Conservation (phyloP, 805 yeast species). For the Maudiozyma pseudohumilis region DNA sequence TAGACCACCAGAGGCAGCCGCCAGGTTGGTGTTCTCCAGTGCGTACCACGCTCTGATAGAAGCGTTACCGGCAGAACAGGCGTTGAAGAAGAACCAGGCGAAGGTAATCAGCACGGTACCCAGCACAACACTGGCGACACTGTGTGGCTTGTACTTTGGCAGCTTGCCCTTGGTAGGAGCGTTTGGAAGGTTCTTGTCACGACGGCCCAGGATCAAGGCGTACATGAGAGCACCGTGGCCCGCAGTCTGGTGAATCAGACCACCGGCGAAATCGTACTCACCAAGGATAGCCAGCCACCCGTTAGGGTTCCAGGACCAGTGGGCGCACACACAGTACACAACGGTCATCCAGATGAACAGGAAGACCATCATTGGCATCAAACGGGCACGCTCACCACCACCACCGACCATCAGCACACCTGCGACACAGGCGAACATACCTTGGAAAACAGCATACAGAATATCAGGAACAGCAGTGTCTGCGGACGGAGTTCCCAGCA, state of each 20-base stretch:
- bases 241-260: slow-evolving; percentile 92
- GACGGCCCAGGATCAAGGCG: slow-evolving; percentile 84
- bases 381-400: slow-evolving; percentile 93
- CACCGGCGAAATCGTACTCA: slow-evolving; percentile 93
- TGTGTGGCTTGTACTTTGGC: slow-evolving; percentile 90
- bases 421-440: slow-evolving; percentile 92
- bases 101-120: slow-evolving; percentile 96
- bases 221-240: slow-evolving; percentile 94
- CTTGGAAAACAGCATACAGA: slow-evolving; percentile 83
- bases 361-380: slow-evolving; percentile 94
- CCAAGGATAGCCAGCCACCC: slow-evolving; percentile 88
- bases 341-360: slow-evolving; percentile 89
- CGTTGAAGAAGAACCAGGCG: slow-evolving; percentile 95
- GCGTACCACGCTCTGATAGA: slow-evolving; percentile 93
- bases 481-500: slow-evolving; percentile 70
- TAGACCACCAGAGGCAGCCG: slow-evolving; percentile 88
- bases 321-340: slow-evolving; percentile 92
- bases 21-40: slow-evolving; percentile 82
- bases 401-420: slow-evolving; percentile 95
- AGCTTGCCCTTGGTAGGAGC: no score
- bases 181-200: slow-evolving; percentile 57
- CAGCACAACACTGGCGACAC: slow-evolving; percentile 78
- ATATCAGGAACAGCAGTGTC: slow-evolving; percentile 75
- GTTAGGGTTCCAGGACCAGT: slow-evolving; percentile 93
- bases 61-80: slow-evolving; percentile 94